Conservation (phyloP, 345 rosid genomes). For the Camelina neglecta region DNA sequence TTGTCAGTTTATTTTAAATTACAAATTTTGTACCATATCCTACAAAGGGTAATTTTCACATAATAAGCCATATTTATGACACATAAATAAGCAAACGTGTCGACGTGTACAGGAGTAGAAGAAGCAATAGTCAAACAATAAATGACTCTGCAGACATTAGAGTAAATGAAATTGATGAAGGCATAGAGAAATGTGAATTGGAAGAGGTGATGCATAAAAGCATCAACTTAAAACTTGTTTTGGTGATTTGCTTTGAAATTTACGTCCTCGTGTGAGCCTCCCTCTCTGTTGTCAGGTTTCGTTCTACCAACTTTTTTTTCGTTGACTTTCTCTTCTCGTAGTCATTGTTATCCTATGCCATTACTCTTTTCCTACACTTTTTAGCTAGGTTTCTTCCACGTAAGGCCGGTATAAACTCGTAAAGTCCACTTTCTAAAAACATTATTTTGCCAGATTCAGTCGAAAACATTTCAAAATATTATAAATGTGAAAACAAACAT, state of each 20-base stretch:
- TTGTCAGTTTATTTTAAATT: too few species aligned
- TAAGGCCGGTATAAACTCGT: background rate
- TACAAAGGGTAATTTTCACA: too few species aligned
- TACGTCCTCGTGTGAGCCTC: constrained; percentile 3
- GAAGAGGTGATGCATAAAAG: constrained; percentile 9
- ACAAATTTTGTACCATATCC: background rate
- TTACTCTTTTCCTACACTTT: constrained; percentile 8
- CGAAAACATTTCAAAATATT: too few species aligned
- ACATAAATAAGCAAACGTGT: background rate
- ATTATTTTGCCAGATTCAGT: too few species aligned
- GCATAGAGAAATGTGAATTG: constrained; percentile 31
- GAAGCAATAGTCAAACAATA: constrained; percentile 32
- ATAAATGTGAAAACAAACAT: background rate
- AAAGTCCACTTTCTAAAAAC: background rate
- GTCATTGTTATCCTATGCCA: constrained; percentile 1
- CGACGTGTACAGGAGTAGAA: background rate
- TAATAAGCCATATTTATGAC: constrained; percentile 2
- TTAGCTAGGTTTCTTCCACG: background rate
- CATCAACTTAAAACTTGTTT: constrained; percentile 14
- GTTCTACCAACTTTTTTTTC: constrained; percentile 1
- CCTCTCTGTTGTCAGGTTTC: constrained; percentile 9
- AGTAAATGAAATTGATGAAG: constrained; percentile 32
- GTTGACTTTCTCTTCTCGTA: constrained; percentile 9
- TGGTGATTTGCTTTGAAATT: background rate
- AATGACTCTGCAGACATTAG: constrained; percentile 18